A percentile compares a stretch with the other conserved stretches of the same genome.
Evolutionary conservation across 305 asterid genomes (phyloP).

Genomic region (Solanum hybrid): DNA sequence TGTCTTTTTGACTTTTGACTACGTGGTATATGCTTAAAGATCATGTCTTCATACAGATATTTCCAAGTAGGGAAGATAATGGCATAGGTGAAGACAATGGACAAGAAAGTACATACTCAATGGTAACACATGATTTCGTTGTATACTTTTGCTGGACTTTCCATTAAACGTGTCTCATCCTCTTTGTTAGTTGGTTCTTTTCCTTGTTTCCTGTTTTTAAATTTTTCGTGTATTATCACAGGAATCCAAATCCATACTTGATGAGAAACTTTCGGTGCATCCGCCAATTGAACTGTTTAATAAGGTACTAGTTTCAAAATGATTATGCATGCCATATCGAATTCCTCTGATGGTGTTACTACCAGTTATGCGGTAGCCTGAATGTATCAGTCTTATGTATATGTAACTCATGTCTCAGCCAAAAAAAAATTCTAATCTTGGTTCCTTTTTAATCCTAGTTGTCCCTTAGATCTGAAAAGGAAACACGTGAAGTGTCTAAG

Average conservation of each 20-base stretch:
- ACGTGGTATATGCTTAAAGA: neutral
- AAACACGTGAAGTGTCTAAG: conserved; percentile 13
- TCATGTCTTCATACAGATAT: conserved; percentile 12
- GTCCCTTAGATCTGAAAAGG: conserved; percentile 37
- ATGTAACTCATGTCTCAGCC: neutral
- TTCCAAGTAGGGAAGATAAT: conserved; percentile 17
- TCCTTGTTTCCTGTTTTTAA: neutral
- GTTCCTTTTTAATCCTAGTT: conserved; percentile 28
- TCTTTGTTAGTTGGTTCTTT: neutral
- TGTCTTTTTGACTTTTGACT: neutral
- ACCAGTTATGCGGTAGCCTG: neutral
- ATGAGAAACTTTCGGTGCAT: conserved; percentile 18
- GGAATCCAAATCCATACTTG: conserved; percentile 26
- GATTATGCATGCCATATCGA: neutral
- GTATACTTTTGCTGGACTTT: neutral
- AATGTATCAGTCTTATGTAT: neutral
- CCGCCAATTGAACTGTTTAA: conserved; percentile 44
- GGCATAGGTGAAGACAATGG: conserved; percentile 10
- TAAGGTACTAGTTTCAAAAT: conserved; percentile 30
- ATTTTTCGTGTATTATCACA: conserved; percentile 12
- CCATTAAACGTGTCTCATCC: neutral
- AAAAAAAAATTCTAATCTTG: neutral
- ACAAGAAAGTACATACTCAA: conserved; percentile 4
- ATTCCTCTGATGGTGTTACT: neutral
- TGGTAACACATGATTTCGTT: conserved; percentile 1